These are phyloP conservation scores for Bretschneidera sinensis DNA, from an alignment of 345 rosid species.

Conservation along the genomic window DNA sequence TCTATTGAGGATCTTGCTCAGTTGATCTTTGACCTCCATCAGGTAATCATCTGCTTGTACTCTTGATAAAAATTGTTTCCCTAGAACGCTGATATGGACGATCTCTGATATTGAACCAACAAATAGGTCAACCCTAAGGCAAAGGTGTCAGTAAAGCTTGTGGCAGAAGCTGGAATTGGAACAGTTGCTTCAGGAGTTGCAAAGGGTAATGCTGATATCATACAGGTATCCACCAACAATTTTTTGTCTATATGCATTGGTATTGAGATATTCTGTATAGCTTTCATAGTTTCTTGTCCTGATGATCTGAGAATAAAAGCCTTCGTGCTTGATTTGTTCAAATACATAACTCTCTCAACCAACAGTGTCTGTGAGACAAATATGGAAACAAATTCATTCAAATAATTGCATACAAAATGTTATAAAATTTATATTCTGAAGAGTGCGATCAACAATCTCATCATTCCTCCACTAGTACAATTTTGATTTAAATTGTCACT, in stretches of 20 bases:
- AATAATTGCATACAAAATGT: too few species aligned
- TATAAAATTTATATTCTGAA: too few species aligned
- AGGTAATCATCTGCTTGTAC: conserved; percentile 45
- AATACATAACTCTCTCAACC: background rate
- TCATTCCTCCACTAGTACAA: too few species aligned
- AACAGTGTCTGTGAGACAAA: background rate
- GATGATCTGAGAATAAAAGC: too few species aligned
- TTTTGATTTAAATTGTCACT: too few species aligned
- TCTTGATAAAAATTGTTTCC: background rate
- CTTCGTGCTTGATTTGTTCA: background rate
- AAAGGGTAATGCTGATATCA: conserved; percentile 95
- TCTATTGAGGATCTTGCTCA: conserved; percentile 99
- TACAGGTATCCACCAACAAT: conserved; percentile 75
- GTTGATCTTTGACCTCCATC: conserved; percentile 94
- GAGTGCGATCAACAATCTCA: too few species aligned
- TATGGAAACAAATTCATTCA: too few species aligned
- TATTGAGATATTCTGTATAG: too few species aligned
- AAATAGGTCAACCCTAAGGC: conserved; percentile 90
- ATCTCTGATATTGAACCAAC: conserved; percentile 12
- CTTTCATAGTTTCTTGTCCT: too few species aligned
- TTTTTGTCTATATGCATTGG: background rate
- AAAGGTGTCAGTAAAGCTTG: conserved; percentile 97
- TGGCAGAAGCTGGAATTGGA: conserved; percentile 98
- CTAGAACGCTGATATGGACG: conserved; percentile 7
- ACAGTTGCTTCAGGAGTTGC: conserved; percentile 99